These are phyloP conservation scores for Takashimella tepidaria DNA, from an alignment of 1,284 basidiomycete genomes.

Conservation along the genomic window DNA sequence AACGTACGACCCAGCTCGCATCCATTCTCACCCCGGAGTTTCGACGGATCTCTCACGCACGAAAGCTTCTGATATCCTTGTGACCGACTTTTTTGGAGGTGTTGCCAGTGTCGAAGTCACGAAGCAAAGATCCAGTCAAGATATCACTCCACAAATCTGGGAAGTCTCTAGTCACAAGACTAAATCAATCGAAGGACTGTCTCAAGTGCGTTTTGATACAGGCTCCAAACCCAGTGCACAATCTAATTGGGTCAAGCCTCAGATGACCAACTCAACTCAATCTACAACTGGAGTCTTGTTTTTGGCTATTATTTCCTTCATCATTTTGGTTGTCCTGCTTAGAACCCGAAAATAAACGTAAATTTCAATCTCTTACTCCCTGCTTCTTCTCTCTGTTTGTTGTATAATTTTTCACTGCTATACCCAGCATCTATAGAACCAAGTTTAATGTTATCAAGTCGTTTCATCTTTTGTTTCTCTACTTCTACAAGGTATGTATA, in stretches of 20 bases:
- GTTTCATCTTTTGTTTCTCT: no score
- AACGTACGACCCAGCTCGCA: conserved; percentile 66
- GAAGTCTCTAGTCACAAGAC: neutral
- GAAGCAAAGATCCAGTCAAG: neutral
- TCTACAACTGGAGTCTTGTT: neutral
- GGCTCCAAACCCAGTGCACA: neutral
- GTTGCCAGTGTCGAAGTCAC: conserved; percentile 71
- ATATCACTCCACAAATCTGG: neutral
- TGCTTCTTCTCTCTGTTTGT: no score
- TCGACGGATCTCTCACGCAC: conserved; percentile 70
- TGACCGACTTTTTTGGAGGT: conserved; percentile 95
- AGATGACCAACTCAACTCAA: neutral
- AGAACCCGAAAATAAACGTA: neutral
- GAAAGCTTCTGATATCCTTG: conserved; percentile 60
- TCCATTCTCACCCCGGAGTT: conserved; percentile 81
- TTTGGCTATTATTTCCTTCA: neutral
- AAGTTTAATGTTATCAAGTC: neutral
- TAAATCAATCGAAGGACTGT: neutral
- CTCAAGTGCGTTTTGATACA: neutral
- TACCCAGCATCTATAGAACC: neutral
- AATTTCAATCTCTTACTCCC: neutral
- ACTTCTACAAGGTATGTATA: no score
- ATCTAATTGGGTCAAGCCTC: neutral
- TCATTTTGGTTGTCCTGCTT: neutral
- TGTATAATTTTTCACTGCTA: no score